Percentiles rank a stretch among this genome's conserved stretches.
Evolutionary conservation across 1,139 yeast species (phyloP).

Genomic region (Geotrichum aggregatum): DNA sequence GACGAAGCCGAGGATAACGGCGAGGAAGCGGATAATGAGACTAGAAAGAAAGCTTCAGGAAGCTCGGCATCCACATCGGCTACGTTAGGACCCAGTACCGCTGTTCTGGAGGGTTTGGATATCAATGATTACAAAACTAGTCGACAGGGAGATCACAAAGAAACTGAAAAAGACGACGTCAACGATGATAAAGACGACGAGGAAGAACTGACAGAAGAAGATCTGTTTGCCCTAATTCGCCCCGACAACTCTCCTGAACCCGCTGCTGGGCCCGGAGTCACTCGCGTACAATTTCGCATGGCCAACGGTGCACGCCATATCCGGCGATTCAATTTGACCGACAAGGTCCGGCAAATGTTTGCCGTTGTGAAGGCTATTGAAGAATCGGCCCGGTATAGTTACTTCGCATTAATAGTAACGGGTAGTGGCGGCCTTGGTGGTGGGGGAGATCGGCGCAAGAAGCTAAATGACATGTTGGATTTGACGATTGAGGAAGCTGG

Average conservation of each 20-base stretch:
- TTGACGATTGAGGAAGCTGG: conserved; percentile 66
- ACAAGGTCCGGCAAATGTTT: conserved; percentile 56
- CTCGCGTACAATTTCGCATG: conserved; percentile 79
- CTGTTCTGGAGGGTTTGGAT: no score
- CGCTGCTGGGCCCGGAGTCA: conserved; percentile 50
- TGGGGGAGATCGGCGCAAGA: no score
- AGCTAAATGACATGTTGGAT: conserved; percentile 57
- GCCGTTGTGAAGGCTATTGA: conserved; percentile 53
- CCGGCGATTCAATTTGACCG: conserved; percentile 58
- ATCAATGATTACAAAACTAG: no score
- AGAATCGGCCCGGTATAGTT: conserved; percentile 46
- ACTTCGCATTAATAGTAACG: conserved; percentile 61
- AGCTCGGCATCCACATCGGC: no score
- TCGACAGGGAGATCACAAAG: no score
- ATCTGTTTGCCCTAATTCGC: conserved; percentile 44
- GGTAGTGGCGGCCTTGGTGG: no score
- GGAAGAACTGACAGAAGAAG: conserved; percentile 30
- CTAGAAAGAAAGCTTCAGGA: no score
- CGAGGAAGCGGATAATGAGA: conserved; percentile 22
- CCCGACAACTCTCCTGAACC: conserved; percentile 61
- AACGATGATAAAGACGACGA: background rate
- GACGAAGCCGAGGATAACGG: background rate
- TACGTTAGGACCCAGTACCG: no score
- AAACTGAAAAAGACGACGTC: no score
- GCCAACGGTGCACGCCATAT: conserved; percentile 81